phyloP scores from a whole-genome alignment of 495 filamentous ascomycete species.

The Hyaloscypha finlandica region DNA sequence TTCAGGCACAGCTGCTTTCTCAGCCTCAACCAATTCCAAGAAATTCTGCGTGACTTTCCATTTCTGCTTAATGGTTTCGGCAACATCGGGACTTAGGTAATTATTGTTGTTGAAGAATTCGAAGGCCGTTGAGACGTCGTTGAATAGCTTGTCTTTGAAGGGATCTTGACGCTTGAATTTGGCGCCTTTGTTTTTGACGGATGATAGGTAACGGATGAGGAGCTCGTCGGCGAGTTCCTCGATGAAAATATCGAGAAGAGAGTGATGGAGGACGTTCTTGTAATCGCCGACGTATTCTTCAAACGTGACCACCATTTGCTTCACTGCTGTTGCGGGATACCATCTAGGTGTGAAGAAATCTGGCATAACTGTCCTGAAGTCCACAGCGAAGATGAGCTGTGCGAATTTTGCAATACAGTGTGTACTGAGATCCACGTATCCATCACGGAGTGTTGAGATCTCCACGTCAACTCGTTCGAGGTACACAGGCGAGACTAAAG shows the following conservation, averaged over 20 bases:
- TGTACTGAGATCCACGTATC: slow-evolving; percentile 90
- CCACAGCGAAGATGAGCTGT: slow-evolving; percentile 78
- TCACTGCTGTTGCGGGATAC: slow-evolving; percentile 82
- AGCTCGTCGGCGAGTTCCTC: slow-evolving; percentile 92
- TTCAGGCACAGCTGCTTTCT: slow-evolving; percentile 71
- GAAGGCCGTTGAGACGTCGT: slow-evolving; percentile 84
- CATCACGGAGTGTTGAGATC: slow-evolving; percentile 73
- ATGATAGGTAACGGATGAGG: slow-evolving; percentile 80
- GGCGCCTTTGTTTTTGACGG: slow-evolving; percentile 84
- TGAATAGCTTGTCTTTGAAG: slow-evolving; percentile 85
- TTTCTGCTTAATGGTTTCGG: slow-evolving; percentile 73
- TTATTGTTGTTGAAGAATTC: slow-evolving; percentile 65
- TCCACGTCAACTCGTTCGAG: slow-evolving; percentile 69
- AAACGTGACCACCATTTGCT: slow-evolving; percentile 87
- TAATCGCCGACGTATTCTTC: slow-evolving; percentile 93
- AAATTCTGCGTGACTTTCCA: slow-evolving; percentile 89
- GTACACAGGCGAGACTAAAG: slow-evolving; percentile 80
- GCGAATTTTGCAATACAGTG: slow-evolving; percentile 87
- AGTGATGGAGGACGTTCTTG: slow-evolving; percentile 73
- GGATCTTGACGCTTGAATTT: slow-evolving; percentile 84
- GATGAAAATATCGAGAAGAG: slow-evolving; percentile 82
- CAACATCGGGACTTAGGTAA: slow-evolving; percentile 49
- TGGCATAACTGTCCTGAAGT: slow-evolving; percentile 77
- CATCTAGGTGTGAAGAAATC: slow-evolving; percentile 90
- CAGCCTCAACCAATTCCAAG: slow-evolving; percentile 68